Conservation (phyloP, 225 moss, liverwort and hornwort species). For the Marchantia polymorpha region DNA sequence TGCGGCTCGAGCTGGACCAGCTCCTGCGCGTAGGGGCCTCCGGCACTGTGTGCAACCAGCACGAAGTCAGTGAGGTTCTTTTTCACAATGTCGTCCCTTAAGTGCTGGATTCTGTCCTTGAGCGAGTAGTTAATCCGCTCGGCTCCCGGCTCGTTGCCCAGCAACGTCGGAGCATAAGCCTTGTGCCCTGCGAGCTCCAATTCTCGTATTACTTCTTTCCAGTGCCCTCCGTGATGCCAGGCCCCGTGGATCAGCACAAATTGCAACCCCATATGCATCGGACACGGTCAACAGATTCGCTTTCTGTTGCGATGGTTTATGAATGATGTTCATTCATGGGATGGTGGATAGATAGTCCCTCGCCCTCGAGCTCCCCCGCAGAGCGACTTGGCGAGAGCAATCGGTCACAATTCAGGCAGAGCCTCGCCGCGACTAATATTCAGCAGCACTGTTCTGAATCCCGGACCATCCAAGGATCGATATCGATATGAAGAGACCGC, state of each 20-base stretch:
- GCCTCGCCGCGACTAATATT: no score
- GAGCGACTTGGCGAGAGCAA: no score
- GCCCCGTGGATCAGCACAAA: constrained; percentile 25
- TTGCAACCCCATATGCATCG: constrained; percentile 22
- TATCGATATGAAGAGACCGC: no score
- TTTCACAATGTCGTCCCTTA: constrained; percentile 23
- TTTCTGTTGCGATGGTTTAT: background rate
- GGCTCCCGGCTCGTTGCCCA: constrained; percentile 24
- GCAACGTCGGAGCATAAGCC: constrained; percentile 24
- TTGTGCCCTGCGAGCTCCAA: constrained; percentile 16
- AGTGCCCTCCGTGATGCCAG: constrained; percentile 26
- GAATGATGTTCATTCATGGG: background rate
- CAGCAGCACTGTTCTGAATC: no score
- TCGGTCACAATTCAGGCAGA: no score
- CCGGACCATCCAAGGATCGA: no score
- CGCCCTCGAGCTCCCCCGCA: no score
- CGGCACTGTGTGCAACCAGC: constrained; percentile 25
- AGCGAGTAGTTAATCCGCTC: constrained; percentile 20
- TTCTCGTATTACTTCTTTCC: constrained; percentile 17
- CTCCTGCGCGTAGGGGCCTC: constrained; percentile 23
- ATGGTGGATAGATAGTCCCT: no score
- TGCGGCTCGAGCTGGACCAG: constrained; percentile 16
- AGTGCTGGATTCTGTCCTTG: constrained; percentile 17
- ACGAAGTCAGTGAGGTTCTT: constrained; percentile 15
- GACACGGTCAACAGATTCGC: background rate